phyloP scores from a whole-genome alignment of 129 eudicot species.

The Arctium minus region DNA sequence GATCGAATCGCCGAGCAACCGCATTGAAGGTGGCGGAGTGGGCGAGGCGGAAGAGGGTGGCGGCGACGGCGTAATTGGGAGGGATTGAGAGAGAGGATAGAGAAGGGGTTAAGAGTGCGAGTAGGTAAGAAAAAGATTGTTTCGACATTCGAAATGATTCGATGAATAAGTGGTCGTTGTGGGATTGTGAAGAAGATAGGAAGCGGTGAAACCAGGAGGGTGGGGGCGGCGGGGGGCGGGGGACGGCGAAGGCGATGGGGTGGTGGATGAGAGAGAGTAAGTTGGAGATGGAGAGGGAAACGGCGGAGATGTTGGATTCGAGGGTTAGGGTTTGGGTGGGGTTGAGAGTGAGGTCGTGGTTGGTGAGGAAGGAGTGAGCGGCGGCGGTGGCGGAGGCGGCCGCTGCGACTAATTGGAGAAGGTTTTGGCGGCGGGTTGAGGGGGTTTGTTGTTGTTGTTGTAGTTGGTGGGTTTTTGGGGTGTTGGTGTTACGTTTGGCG shows the following conservation, averaged over 20 bases:
- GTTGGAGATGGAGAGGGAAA: slow-evolving; percentile 46
- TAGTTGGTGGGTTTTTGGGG: slow-evolving; percentile 19
- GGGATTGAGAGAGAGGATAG: slow-evolving; percentile 32
- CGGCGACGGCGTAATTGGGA: slow-evolving; percentile 59
- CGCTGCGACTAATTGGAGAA: slow-evolving; percentile 31
- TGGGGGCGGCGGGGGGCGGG: slow-evolving; percentile 38
- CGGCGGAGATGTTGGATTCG: slow-evolving; percentile 54
- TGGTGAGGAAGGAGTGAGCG: slow-evolving; percentile 62
- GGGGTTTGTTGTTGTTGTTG: slow-evolving; percentile 22
- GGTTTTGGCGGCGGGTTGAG: slow-evolving; percentile 31
- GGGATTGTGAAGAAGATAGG: slow-evolving; percentile 15
- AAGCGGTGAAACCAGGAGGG: slow-evolving; percentile 54
- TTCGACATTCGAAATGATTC: slow-evolving; percentile 61
- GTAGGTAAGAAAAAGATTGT: slow-evolving; percentile 55
- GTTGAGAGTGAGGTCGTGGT: slow-evolving; percentile 60
- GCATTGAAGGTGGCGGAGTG: slow-evolving; percentile 56
- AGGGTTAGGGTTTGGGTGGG: slow-evolving; percentile 66
- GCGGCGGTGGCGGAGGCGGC: slow-evolving; percentile 61
- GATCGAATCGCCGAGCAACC: slow-evolving; percentile 47
- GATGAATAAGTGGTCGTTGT: slow-evolving; percentile 41
- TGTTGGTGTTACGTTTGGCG: slow-evolving; percentile 13
- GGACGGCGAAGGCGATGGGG: slow-evolving; percentile 32
- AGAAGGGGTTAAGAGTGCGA: slow-evolving; percentile 36
- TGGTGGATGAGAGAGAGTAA: slow-evolving; percentile 37
- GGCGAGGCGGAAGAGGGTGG: slow-evolving; percentile 66